Conservation (phyloP, 106 monocot species). For the Hemerocallis citrina region DNA sequence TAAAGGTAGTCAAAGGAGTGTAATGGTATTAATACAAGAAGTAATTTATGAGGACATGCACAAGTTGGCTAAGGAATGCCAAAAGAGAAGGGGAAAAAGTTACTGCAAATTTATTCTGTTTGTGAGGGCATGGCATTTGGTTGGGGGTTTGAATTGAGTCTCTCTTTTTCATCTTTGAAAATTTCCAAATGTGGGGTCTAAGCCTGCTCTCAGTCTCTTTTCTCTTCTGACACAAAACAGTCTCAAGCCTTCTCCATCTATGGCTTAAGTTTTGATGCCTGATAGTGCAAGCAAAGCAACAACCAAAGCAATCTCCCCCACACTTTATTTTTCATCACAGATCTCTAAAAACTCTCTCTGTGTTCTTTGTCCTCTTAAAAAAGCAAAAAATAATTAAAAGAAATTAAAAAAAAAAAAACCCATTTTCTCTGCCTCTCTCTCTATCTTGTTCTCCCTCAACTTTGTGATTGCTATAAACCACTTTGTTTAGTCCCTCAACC, state of each 20-base stretch:
- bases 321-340: constrained; percentile 10
- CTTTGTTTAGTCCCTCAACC: constrained; percentile 20
- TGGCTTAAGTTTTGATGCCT: constrained; percentile 40
- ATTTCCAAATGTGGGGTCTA: not conserved
- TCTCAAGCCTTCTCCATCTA: constrained; percentile 6
- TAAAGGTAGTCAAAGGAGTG: too few species aligned
- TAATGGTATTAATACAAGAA: too few species aligned
- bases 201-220: not conserved
- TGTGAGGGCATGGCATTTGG: not conserved
- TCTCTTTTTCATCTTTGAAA: constrained; percentile 2
- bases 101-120: not conserved
- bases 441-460: constrained; percentile 1
- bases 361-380: constrained; percentile 9
- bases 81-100: too few species aligned
- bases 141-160: not conserved
- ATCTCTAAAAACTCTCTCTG: constrained; percentile 5
- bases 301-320: constrained; percentile 47
- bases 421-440: constrained; percentile 10
- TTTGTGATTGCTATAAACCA: constrained; percentile 12
- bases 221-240: constrained; percentile 7
- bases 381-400: too few species aligned
- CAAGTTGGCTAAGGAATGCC: too few species aligned
- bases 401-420: constrained; percentile 5
- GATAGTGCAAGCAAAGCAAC: constrained; percentile 82
- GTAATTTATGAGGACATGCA: too few species aligned